Evolutionary conservation across 495 filamentous ascomycete species (phyloP).

Genomic region (Podospora pseudoanserina): DNA sequence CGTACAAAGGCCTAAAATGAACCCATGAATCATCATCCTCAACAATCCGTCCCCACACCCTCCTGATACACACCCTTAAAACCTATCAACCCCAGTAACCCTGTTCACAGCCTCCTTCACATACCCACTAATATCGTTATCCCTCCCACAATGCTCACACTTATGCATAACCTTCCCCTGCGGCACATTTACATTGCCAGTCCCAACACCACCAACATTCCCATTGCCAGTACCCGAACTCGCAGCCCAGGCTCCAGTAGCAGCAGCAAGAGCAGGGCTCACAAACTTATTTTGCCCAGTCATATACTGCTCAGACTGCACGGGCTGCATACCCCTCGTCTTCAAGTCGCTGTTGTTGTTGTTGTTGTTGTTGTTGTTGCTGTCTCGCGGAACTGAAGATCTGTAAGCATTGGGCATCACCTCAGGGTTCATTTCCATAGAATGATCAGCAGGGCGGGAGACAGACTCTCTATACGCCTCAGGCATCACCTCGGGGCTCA

Average conservation of each 20-base stretch:
- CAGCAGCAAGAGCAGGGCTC: constrained; percentile 22
- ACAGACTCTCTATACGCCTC: neutral
- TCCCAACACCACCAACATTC: neutral
- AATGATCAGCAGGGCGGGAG: constrained; percentile 4
- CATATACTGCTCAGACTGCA: neutral
- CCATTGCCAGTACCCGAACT: neutral
- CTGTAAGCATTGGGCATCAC: neutral
- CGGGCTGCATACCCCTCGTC: neutral
- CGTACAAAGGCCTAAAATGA: neutral
- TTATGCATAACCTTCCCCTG: constrained; percentile 25
- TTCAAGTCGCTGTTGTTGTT: neutral
- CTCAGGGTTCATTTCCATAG: neutral
- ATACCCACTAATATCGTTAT: constrained; percentile 34
- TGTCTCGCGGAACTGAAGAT: neutral
- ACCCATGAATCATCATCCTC: neutral
- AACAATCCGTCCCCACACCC: neutral
- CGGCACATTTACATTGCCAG: neutral
- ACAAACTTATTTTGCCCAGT: neutral
- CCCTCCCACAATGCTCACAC: constrained; percentile 34
- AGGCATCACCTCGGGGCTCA: constrained; percentile 6
- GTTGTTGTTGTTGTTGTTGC: neutral
- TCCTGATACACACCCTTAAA: neutral
- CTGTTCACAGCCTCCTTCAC: neutral
- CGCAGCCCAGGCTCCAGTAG: constrained; percentile 23
- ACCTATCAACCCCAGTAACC: neutral